Evolutionary conservation across 2,329 filamentous ascomycete species (phyloP), one percentile per base, ranked within the genome.

Genomic region (Calcarisporium arbuscula): DNA sequence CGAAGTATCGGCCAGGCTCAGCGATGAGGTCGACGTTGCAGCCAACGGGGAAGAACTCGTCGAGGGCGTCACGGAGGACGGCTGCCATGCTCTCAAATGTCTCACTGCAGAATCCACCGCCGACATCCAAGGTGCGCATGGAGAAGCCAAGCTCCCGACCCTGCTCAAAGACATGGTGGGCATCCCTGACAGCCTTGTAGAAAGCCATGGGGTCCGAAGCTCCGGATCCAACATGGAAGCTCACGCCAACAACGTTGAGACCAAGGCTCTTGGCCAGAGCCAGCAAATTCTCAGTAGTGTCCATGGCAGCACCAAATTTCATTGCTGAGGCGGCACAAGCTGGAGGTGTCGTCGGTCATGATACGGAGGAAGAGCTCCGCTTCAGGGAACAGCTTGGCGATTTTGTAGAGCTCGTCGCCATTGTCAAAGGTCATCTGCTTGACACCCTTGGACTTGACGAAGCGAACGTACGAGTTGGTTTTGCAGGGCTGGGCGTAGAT

Each of bases 391-490:
- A 92, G 77, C 62, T 87, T 84, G 63, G 94, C 92, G 61, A 94
- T 90, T 75, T 98, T 98, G 77, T 90, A 87, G 34, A 98, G 77
- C 72, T 98, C 92, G 60, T 98, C 92, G 58, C 84, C 79, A 52
- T 98, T 98, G 74, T 98, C 92, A 57, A 98, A 96, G 3, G 92
- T 98, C 90, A 98, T 96, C 72, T 95, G 86, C 68, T 85, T 90
- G 58, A 98, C 92, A 48, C 83, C 84, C 47, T 81, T 72, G 56
- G 79, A 75, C 54, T 84, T 80, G 45, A 94, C 92, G 55, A 89
- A 94, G 56, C 89, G 87, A 43, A 98, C 74, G 62, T 95, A 96
- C 30, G 90, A 95, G 68, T 92, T 94, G 53, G 92, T 98, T 80
- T 98, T 98, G 84, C 92, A 96, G 36, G 92, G 92, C 68, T 98